These are phyloP conservation scores for Fraxinus greggii DNA, from an alignment of 305 asterid species.

Conservation along the genomic window DNA sequence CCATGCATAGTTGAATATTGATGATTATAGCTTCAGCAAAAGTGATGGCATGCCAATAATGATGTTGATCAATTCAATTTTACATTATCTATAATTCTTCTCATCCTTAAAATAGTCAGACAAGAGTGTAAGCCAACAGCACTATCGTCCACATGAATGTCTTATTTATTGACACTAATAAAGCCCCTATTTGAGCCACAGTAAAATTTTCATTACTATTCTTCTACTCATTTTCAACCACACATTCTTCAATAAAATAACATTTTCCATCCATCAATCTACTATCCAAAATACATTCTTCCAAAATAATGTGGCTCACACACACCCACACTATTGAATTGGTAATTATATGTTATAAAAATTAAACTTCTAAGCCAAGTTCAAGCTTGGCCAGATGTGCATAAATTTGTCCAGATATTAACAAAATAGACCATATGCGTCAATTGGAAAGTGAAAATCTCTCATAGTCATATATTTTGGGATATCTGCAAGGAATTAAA, in stretches of 20 bases:
- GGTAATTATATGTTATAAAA: background rate
- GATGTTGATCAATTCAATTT: background rate
- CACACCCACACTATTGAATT: background rate
- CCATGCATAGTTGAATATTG: background rate
- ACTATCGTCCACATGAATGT: background rate
- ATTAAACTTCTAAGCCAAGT: background rate
- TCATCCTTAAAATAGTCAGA: background rate
- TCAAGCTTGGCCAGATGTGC: background rate
- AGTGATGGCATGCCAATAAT: background rate
- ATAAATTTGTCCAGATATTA: background rate
- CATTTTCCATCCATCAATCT: no score
- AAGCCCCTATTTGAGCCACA: no score
- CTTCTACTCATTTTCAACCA: no score
- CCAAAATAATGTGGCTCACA: no score
- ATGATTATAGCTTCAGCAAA: background rate
- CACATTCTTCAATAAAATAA: no score
- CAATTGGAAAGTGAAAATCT: background rate
- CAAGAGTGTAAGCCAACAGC: background rate
- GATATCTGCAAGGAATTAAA: background rate
- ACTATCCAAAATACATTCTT: no score
- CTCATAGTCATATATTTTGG: background rate
- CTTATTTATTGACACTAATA: background rate
- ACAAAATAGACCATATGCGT: background rate
- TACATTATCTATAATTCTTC: background rate
- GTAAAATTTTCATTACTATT: no score